Evolutionary conservation across 2,329 filamentous ascomycete species (phyloP).

Genomic region (Fusarium praegraminearum): DNA sequence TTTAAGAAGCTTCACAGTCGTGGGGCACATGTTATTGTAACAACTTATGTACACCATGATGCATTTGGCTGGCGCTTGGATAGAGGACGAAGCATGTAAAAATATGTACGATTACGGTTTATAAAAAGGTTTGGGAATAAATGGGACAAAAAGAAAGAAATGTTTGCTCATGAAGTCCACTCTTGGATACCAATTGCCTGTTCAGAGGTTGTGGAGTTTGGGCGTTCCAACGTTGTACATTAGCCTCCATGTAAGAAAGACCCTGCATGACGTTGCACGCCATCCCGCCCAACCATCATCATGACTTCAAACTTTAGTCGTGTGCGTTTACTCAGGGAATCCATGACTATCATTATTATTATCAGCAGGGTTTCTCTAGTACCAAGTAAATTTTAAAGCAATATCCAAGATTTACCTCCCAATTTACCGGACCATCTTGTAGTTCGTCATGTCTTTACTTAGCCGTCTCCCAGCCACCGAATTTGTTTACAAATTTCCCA

Average conservation of each 20-base stretch:
- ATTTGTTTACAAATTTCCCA: slow-evolving; percentile 41
- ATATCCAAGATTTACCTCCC: background rate
- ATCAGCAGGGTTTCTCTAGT: background rate
- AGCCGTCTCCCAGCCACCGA: slow-evolving; percentile 46
- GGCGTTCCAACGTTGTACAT: slow-evolving; percentile 20
- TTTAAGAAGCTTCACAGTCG: slow-evolving; percentile 17
- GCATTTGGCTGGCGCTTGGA: slow-evolving; percentile 36
- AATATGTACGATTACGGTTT: slow-evolving; percentile 32
- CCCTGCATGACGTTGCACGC: slow-evolving; percentile 30
- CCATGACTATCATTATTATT: background rate
- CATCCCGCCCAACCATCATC: slow-evolving; percentile 28
- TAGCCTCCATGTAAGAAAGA: slow-evolving; percentile 18
- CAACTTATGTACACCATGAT: slow-evolving; percentile 39
- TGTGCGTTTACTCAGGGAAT: background rate
- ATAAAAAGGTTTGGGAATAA: slow-evolving; percentile 15
- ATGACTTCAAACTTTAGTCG: slow-evolving; percentile 21
- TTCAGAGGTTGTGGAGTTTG: background rate
- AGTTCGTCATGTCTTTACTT: slow-evolving; percentile 20
- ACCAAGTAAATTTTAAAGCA: background rate
- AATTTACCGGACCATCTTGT: slow-evolving; percentile 9
- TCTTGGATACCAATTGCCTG: background rate
- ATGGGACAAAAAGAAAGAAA: slow-evolving; percentile 8
- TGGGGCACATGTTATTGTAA: slow-evolving; percentile 19
- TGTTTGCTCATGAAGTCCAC: background rate
- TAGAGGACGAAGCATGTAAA: slow-evolving; percentile 3